Evolutionary conservation across 345 rosid species (phyloP).

Genomic region (Gossypium stocksii): DNA sequence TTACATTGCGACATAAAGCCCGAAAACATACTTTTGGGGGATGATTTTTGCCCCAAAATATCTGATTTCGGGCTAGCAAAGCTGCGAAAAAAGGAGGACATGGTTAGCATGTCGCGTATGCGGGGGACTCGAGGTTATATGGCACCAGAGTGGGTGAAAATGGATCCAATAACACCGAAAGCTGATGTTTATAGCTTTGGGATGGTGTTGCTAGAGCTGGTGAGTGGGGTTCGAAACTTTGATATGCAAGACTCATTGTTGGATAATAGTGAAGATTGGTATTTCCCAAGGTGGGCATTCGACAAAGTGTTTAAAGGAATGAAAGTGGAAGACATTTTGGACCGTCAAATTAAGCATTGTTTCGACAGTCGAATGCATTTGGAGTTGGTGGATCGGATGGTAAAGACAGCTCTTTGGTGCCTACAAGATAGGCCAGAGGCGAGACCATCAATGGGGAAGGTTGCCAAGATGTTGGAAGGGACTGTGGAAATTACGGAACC

Average conservation of each 20-base stretch:
- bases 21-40: constrained; percentile 57
- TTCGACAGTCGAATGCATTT: constrained; percentile 45
- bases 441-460: constrained; percentile 69
- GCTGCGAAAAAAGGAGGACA: constrained; percentile 58
- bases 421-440: constrained; percentile 58
- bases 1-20: constrained; percentile 69
- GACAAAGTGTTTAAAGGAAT: constrained; percentile 56
- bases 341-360: constrained; percentile 47
- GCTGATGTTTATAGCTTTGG: constrained; percentile 75
- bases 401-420: constrained; percentile 74
- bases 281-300: constrained; percentile 65
- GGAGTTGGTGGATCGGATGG: constrained; percentile 62
- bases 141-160: constrained; percentile 66
- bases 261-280: constrained; percentile 59
- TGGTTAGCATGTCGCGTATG: constrained; percentile 61
- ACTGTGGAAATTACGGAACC: constrained; percentile 70
- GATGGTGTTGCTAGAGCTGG: constrained; percentile 60
- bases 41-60: constrained; percentile 58
- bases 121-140: constrained; percentile 70
- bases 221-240: constrained; percentile 49
- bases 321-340: constrained; percentile 63
- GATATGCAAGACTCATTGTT: constrained; percentile 43
- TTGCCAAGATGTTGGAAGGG: constrained; percentile 72
- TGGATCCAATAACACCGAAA: constrained; percentile 55
- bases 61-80: constrained; percentile 71